Evolutionary conservation across 495 filamentous ascomycete species (phyloP).

Genomic region (Aspergillus campestris): DNA sequence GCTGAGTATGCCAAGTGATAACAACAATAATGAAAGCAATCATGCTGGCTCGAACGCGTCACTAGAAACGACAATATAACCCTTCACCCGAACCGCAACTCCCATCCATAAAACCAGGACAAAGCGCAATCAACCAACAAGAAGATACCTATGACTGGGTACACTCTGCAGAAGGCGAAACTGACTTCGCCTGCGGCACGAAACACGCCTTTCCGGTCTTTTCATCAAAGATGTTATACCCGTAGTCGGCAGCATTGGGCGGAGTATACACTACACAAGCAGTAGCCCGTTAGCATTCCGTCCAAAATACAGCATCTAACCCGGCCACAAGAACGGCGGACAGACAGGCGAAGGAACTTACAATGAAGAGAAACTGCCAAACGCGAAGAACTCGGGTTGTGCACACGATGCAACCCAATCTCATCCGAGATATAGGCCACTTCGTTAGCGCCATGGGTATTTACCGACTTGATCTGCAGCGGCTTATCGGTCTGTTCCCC

Average conservation of each 20-base stretch:
- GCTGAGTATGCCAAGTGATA: too few relatives aligned
- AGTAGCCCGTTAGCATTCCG: slow-evolving; percentile 19
- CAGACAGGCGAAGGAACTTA: slow-evolving; percentile 29
- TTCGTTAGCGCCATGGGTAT: slow-evolving; percentile 38
- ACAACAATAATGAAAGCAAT: too few relatives aligned
- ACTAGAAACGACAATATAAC: too few relatives aligned
- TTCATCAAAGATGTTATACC: slow-evolving; percentile 64
- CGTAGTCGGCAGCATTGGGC: slow-evolving; percentile 68
- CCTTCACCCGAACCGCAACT: too few relatives aligned
- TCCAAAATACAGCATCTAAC: not conserved
- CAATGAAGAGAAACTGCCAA: slow-evolving; percentile 77
- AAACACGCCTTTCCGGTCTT: slow-evolving; percentile 49
- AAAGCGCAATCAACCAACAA: too few relatives aligned
- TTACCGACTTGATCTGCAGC: slow-evolving; percentile 19
- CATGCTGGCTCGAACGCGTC: too few relatives aligned
- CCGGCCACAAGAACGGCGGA: not conserved
- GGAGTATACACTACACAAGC: slow-evolving; percentile 62
- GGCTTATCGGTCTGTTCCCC: slow-evolving; percentile 10
- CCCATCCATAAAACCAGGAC: too few relatives aligned
- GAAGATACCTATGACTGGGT: too few relatives aligned
- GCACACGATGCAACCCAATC: slow-evolving; percentile 74
- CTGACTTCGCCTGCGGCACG: slow-evolving; percentile 20
- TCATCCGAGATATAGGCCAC: slow-evolving; percentile 75
- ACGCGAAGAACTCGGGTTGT: slow-evolving; percentile 57
- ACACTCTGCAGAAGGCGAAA: too few relatives aligned